Conservation (phyloP, 192 early-diverging fungal species). For the Entomortierella chlamydospora region DNA sequence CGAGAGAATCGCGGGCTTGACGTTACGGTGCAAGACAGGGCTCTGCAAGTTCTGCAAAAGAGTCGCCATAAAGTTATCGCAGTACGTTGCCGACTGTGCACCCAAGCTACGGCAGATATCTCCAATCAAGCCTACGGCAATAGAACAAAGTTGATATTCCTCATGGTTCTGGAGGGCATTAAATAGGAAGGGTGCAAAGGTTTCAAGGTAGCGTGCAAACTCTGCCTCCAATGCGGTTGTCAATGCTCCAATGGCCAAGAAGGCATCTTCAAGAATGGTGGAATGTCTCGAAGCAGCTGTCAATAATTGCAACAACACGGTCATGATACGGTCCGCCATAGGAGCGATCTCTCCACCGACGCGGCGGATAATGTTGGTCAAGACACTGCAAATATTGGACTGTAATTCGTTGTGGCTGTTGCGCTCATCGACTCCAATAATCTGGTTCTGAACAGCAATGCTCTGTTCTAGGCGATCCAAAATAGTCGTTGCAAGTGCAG, state of each 20-base stretch:
- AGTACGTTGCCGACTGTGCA: constrained; percentile 80
- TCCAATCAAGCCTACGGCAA: constrained; percentile 96
- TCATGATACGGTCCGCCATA: constrained; percentile 93
- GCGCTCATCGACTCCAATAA: constrained; percentile 87
- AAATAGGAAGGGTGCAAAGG: constrained; percentile 87
- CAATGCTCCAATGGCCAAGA: constrained; percentile 91
- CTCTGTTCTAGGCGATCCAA: constrained; percentile 85
- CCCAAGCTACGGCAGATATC: constrained; percentile 94
- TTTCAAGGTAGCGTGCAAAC: constrained; percentile 90
- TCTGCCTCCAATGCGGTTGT: constrained; percentile 84
- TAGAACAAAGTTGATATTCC: constrained; percentile 92
- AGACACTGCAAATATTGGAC: constrained; percentile 91
- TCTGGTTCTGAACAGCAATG: constrained; percentile 75
- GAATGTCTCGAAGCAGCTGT: constrained; percentile 77
- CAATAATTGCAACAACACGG: constrained; percentile 83
- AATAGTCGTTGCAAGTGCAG: constrained; percentile 77
- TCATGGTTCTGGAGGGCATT: constrained; percentile 88
- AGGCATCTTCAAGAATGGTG: constrained; percentile 90
- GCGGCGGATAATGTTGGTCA: constrained; percentile 88
- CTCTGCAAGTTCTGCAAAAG: constrained; percentile 83
- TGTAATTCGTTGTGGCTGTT: constrained; percentile 86
- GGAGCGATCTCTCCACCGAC: constrained; percentile 77
- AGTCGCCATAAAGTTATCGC: constrained; percentile 86
- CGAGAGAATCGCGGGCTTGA: constrained; percentile 95
- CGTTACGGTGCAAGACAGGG: constrained; percentile 81